These are phyloP conservation scores for Daedaleopsis sinensis DNA, from an alignment of 768 basidiomycete species.

Conservation along the genomic window DNA sequence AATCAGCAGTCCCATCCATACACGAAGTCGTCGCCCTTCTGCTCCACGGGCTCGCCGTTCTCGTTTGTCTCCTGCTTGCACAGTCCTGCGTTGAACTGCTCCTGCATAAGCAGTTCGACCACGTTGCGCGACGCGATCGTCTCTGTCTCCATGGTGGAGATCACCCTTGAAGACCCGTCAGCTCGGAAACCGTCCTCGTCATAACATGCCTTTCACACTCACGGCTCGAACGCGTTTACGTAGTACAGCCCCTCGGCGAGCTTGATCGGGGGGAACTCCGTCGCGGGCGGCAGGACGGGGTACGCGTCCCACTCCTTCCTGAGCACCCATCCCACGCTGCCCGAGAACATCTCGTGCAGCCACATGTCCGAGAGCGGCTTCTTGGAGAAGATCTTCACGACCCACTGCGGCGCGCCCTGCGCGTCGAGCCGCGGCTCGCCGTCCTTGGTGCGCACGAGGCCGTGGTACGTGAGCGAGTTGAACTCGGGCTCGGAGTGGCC, in stretches of 20 bases:
- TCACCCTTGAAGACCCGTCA: slow-evolving; percentile 51
- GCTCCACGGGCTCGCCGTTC: slow-evolving; percentile 1
- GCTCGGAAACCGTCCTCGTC: not conserved
- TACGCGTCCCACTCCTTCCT: slow-evolving; percentile 90
- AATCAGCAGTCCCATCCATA: slow-evolving; percentile 27
- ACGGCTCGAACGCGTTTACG: slow-evolving; percentile 91
- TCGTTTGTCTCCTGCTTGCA: slow-evolving; percentile 40
- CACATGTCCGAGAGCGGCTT: slow-evolving; percentile 66
- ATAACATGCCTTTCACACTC: slow-evolving; percentile 36
- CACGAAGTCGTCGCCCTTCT: slow-evolving; percentile 24
- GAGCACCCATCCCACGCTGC: slow-evolving; percentile 77
- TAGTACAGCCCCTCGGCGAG: slow-evolving; percentile 85
- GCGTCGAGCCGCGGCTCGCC: slow-evolving; percentile 42
- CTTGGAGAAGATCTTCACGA: slow-evolving; percentile 88
- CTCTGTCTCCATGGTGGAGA: slow-evolving; percentile 95
- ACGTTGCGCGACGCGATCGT: slow-evolving; percentile 82
- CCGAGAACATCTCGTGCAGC: slow-evolving; percentile 64
- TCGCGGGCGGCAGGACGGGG: slow-evolving; percentile 69
- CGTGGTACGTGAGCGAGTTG: slow-evolving; percentile 85
- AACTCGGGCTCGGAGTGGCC: slow-evolving; percentile 62
- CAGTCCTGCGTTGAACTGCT: slow-evolving; percentile 71
- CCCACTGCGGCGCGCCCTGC: slow-evolving; percentile 50
- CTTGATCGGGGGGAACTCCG: slow-evolving; percentile 74
- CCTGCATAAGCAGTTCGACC: slow-evolving; percentile 75
- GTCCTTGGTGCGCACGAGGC: slow-evolving; percentile 43